Base-by-base conservation (phyloP, 1,284 basidiomycete species). In the Athelia sp. region DNA sequence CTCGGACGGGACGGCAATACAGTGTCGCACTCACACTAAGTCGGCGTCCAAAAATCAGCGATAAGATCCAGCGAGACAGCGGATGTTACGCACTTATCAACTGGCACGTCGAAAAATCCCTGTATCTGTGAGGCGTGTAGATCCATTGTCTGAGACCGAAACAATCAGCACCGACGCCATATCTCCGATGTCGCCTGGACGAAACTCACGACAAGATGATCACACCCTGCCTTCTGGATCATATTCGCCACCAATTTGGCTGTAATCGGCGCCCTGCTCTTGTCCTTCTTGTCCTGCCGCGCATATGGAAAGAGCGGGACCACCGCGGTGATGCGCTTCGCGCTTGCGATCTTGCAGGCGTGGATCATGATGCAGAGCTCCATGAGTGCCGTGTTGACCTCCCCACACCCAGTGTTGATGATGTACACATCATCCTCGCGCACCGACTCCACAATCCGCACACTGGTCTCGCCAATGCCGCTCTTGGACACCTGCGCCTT, bases 321-420 rank as follows among this genome's bases (percentile, higher is more conserved):
- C 57, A 99, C 94, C 24, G 96, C 96, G 17, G 96, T 98, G 65
- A 99, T 98, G 57, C 97, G 79, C 65, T 89, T 90, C 48, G 96
- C 95, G 56, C 92, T 95, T 29, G 93, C 90, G 62, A 95, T 95
- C 74, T 97, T 98, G 84, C 97, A 98, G 14, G 97, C 96, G 67
- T 99, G 96, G 62, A 98, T 97, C 95, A 99, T 98, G 68, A 99
- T 99, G 67, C 96, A 96, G 45, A 98, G 80, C 70, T 98, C 94
- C 87, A 96, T 93, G 54, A 97, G 79, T 46, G 91, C 79, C 15
- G 91, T 94, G 70, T 93, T 94, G 62, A 94, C 82, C 50, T 83
- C 78, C 49, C 88, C 88, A 63, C 87, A 90, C 11, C 90, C 90
- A 26, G 94, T 96, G 74, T 96, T 98, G 79, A 99, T 87, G 69